Evolutionary conservation across 1,284 basidiomycete species (phyloP).

Genomic region (Schizopora paradoxa): DNA sequence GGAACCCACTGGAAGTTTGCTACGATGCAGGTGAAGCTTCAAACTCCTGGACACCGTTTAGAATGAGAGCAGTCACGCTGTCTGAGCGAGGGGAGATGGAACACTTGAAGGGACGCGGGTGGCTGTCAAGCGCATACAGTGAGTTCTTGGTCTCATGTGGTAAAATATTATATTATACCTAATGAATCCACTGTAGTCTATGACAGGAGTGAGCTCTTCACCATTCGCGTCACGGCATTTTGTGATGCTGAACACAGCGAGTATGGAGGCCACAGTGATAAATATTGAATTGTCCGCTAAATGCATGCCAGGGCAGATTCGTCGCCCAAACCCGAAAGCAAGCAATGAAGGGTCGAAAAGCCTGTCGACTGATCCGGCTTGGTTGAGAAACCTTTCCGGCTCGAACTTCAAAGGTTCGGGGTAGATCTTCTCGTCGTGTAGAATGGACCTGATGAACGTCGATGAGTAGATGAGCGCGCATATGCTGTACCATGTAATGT

Average conservation of each 20-base stretch:
- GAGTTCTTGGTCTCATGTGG: too few species aligned
- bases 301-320: slow-evolving; percentile 28
- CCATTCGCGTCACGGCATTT: slow-evolving; percentile 25
- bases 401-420: slow-evolving; percentile 16
- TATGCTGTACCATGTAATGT: too few species aligned
- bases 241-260: slow-evolving; percentile 27
- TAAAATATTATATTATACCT: too few species aligned
- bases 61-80: not conserved
- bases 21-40: too few species aligned
- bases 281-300: slow-evolving; percentile 29
- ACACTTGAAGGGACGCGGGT: slow-evolving; percentile 3
- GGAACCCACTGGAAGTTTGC: too few species aligned
- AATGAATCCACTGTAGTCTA: slow-evolving; percentile 22
- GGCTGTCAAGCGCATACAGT: not conserved
- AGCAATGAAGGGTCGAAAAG: slow-evolving; percentile 11
- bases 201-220: slow-evolving; percentile 22
- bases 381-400: slow-evolving; percentile 22
- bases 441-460: slow-evolving; percentile 17
- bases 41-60: not conserved
- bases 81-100: slow-evolving; percentile 2
- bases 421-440: slow-evolving; percentile 16
- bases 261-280: slow-evolving; percentile 25
- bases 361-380: slow-evolving; percentile 2
- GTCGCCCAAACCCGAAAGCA: slow-evolving; percentile 22
- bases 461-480: not conserved